Percentiles rank a stretch among this genome's conserved stretches.
Evolutionary conservation across 2,329 filamentous ascomycete genomes (phyloP).

Genomic region (Fusarium oligoseptatum): DNA sequence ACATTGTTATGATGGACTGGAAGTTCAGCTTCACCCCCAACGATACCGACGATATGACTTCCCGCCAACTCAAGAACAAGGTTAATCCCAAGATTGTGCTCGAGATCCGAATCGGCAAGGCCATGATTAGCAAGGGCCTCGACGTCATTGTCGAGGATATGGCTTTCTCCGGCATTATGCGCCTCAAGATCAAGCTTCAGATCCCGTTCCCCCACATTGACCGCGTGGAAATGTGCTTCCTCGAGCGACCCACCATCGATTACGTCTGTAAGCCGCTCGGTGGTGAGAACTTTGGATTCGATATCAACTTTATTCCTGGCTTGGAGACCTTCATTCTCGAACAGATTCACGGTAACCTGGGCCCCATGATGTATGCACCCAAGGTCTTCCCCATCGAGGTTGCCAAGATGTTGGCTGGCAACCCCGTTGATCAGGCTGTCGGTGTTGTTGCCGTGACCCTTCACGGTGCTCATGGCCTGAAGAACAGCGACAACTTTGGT

Average conservation of each 20-base stretch:
- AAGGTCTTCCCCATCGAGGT: constrained; percentile 99
- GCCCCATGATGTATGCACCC: constrained; percentile 97
- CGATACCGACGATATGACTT: constrained; percentile 91
- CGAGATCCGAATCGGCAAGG: constrained; percentile 94
- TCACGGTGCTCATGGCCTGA: constrained; percentile 90
- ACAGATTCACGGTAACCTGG: constrained; percentile 93
- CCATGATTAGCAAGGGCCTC: constrained; percentile 95
- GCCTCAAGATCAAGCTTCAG: constrained; percentile 97
- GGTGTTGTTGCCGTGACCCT: constrained; percentile 93
- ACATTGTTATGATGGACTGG: constrained; percentile 99
- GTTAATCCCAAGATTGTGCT: constrained; percentile 97
- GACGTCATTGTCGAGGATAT: constrained; percentile 99
- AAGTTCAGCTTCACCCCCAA: constrained; percentile 99
- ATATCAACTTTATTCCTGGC: constrained; percentile 98
- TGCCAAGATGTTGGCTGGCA: constrained; percentile 96
- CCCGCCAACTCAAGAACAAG: constrained; percentile 91
- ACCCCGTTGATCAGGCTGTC: constrained; percentile 93
- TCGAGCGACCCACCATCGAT: constrained; percentile 89
- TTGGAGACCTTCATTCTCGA: constrained; percentile 95
- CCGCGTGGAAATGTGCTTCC: constrained; percentile 93
- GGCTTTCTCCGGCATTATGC: constrained; percentile 95
- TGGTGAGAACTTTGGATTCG: constrained; percentile 94
- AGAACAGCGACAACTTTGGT: constrained; percentile 94
- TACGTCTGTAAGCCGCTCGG: constrained; percentile 98
- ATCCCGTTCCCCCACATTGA: constrained; percentile 96